These are phyloP conservation scores for Naganishia vaughanmartiniae DNA, from an alignment of 768 basidiomycete genomes.

Conservation along the genomic window DNA sequence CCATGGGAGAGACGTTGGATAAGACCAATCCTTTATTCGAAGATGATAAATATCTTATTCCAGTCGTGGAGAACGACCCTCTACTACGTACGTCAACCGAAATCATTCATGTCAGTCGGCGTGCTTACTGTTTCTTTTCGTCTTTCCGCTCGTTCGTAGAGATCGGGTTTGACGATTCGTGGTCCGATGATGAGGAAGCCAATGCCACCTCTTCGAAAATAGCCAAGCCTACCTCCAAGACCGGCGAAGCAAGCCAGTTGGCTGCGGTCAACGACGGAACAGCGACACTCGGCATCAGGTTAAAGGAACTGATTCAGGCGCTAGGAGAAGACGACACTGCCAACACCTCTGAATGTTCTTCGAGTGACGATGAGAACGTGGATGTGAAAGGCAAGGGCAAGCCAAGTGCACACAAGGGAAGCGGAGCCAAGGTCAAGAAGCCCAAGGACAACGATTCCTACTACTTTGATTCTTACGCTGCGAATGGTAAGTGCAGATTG, in stretches of 20 bases:
- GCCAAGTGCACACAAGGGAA: slow-evolving; percentile 1
- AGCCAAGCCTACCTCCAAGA: not conserved
- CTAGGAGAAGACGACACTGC: slow-evolving; percentile 13
- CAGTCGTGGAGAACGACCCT: slow-evolving; percentile 80
- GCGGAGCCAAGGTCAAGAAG: slow-evolving; percentile 30
- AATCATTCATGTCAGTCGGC: not conserved
- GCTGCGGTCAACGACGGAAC: not conserved
- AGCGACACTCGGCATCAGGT: not conserved
- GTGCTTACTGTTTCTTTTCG: not conserved
- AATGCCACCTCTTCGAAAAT: slow-evolving; percentile 61
- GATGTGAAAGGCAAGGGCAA: slow-evolving; percentile 33
- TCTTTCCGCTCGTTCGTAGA: slow-evolving; percentile 54
- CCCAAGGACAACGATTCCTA: slow-evolving; percentile 81
- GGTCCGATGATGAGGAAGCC: slow-evolving; percentile 64
- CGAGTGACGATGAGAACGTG: slow-evolving; percentile 23
- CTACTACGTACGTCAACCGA: slow-evolving; percentile 66
- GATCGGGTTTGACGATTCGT: slow-evolving; percentile 62
- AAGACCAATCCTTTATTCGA: slow-evolving; percentile 65
- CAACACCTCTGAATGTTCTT: not conserved
- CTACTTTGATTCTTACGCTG: slow-evolving; percentile 86
- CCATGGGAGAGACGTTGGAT: slow-evolving; percentile 56
- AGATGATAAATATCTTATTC: slow-evolving; percentile 76
- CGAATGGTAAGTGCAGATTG: slow-evolving; percentile 64
- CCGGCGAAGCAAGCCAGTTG: not conserved
- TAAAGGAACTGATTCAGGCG: slow-evolving; percentile 9